phyloP scores from a whole-genome alignment of 768 basidiomycete species.

The Lactarius indigo region DNA sequence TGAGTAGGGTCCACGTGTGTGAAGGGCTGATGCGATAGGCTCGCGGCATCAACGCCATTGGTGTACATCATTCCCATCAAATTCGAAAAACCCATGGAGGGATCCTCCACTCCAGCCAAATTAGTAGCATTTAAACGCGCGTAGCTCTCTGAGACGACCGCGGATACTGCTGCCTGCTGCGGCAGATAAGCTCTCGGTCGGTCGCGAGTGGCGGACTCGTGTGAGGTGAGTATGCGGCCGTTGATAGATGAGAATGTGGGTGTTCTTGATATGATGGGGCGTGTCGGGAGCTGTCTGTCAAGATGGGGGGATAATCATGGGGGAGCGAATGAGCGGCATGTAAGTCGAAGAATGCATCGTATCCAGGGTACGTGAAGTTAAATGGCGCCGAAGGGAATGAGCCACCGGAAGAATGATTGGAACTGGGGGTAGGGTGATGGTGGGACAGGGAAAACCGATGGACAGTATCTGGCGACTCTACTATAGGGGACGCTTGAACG shows the following conservation, averaged over 20 bases:
- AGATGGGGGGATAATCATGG: slow-evolving; percentile 32
- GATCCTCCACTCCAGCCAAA: slow-evolving; percentile 51
- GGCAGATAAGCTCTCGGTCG: slow-evolving; percentile 56
- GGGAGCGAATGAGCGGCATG: slow-evolving; percentile 29
- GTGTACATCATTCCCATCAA: slow-evolving; percentile 66
- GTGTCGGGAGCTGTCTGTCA: slow-evolving; percentile 23
- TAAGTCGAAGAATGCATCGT: slow-evolving; percentile 55
- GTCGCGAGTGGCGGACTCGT: slow-evolving; percentile 32
- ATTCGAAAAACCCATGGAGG: slow-evolving; percentile 56
- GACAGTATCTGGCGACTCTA: slow-evolving; percentile 18
- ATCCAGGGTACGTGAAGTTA: slow-evolving; percentile 67
- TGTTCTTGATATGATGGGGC: slow-evolving; percentile 29
- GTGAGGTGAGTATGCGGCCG: slow-evolving; percentile 38
- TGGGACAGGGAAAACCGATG: slow-evolving; percentile 29
- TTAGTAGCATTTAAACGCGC: slow-evolving; percentile 59
- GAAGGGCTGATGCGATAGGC: slow-evolving; percentile 44
- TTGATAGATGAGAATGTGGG: slow-evolving; percentile 26
- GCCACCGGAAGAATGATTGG: slow-evolving; percentile 37
- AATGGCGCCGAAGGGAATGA: slow-evolving; percentile 67
- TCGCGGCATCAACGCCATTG: slow-evolving; percentile 41
- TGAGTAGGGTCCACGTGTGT: slow-evolving; percentile 94
- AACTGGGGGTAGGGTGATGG: slow-evolving; percentile 24
- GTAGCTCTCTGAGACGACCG: slow-evolving; percentile 71
- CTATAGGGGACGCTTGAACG: slow-evolving; percentile 23
- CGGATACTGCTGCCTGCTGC: slow-evolving; percentile 48